Base-by-base conservation (phyloP, 768 basidiomycete genomes). In the Termitomyces sp. region DNA sequence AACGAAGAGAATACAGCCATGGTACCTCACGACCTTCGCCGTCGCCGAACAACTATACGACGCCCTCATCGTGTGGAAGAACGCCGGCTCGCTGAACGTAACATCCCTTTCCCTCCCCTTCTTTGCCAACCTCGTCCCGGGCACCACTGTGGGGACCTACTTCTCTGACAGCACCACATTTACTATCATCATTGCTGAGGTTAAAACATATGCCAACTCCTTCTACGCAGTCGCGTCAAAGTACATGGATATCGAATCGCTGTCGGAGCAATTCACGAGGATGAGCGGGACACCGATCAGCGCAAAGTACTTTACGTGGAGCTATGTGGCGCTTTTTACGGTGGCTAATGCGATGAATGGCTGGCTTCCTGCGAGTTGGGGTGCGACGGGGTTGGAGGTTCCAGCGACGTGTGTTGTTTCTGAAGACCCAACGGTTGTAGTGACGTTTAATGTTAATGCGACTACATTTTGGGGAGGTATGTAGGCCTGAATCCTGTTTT, bases 21-120 rank as follows among this genome's bases (percentile, higher is more conserved):
- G 89, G 89, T 91, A 90, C 67, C 75, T 90, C n/a, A 68, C 83
- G 13, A 88, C 85, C 0, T 76, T 83, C 54, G 86, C 88, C 5
- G 85, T 85, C 26, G 85, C 88, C 4, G 87, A 89, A 65, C 88
- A 87, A 72, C 82, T 90, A 60, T 90, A 91, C 65, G 82, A 87
- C 54, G 81, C 88, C 0, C 75, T 89, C 55, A 75, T 76, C 49
- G 84, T 86, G 28, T 91, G 89, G 88, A 73, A 80, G 4, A 64
- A 67, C 0, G 75, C 78, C 63, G 78, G 78, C 34, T 73, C 70
- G 4, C 60, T 92, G 42, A 69, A 70, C 5, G 77, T 90, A 50
- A 88, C 88, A 0, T 60, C 70, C 16, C 74, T 69, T 54, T 91
- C 90, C 2, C 85, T 84, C 36, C 72, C 83, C 8, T 92, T 91